These are phyloP conservation scores for Achaetomiella virescens DNA, from an alignment of 495 filamentous ascomycete genomes.

Conservation along the genomic window DNA sequence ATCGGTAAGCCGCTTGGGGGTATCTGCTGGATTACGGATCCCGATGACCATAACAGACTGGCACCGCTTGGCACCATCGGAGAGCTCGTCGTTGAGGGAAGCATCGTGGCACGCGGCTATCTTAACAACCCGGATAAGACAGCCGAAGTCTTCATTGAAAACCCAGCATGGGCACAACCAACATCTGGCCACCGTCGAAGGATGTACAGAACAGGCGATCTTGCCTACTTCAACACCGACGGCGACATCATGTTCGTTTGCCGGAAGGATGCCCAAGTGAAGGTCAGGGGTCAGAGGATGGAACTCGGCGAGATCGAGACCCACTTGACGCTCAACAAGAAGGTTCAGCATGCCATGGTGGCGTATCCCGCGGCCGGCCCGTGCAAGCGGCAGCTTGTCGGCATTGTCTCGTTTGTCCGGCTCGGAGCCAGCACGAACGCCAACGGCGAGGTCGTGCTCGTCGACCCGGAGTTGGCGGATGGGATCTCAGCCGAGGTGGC, in stretches of 20 bases:
- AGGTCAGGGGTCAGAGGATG: constrained; percentile 35
- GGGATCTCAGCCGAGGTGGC: no score
- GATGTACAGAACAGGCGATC: constrained; percentile 56
- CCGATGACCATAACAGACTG: constrained; percentile 42
- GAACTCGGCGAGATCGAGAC: constrained; percentile 52
- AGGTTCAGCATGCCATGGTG: constrained; percentile 37
- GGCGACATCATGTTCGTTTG: constrained; percentile 47
- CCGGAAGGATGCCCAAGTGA: constrained; percentile 34
- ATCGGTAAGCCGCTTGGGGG: constrained; percentile 41
- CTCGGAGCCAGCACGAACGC: neutral
- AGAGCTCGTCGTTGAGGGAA: constrained; percentile 44
- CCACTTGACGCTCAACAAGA: constrained; percentile 24
- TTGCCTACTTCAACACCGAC: constrained; percentile 48
- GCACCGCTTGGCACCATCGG: constrained; percentile 43
- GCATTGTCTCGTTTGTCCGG: constrained; percentile 10
- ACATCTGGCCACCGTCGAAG: constrained; percentile 5
- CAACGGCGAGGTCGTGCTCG: no score
- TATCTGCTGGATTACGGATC: constrained; percentile 51
- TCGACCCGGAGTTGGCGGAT: no score
- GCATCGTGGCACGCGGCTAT: constrained; percentile 37
- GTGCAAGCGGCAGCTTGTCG: constrained; percentile 38
- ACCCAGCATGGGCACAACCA: constrained; percentile 5
- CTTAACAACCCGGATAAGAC: constrained; percentile 35
- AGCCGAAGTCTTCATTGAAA: constrained; percentile 28
- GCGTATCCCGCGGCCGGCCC: constrained; percentile 39